A percentile compares a stretch with the other conserved stretches of the same genome.
Conservation (phyloP, 1,139 yeast species). For the Sugiyamaella sp. region DNA sequence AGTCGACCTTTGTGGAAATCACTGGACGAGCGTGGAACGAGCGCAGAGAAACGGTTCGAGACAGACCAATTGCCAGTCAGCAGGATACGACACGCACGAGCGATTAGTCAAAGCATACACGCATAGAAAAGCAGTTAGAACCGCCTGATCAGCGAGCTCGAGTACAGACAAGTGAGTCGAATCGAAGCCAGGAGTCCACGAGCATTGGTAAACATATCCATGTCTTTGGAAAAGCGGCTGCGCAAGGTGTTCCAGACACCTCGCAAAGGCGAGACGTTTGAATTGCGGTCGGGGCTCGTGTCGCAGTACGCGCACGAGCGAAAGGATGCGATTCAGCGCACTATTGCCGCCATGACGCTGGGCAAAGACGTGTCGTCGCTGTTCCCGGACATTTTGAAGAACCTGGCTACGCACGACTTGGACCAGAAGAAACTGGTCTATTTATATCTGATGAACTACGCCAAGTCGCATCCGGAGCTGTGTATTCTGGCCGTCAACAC, state of each 20-base stretch:
- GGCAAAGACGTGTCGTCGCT: conserved; percentile 97
- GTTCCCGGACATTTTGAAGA: conserved; percentile 94
- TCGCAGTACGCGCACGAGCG: conserved; percentile 93
- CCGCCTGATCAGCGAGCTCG: no score
- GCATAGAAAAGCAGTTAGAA: no score
- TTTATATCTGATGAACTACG: conserved; percentile 93
- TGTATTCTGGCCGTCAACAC: conserved; percentile 97
- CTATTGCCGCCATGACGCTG: conserved; percentile 97
- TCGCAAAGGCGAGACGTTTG: conserved; percentile 79
- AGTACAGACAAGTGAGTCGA: background rate
- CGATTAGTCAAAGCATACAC: no score
- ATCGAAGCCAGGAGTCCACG: background rate
- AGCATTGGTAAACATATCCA: background rate
- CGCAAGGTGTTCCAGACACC: conserved; percentile 61
- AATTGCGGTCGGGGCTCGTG: conserved; percentile 84
- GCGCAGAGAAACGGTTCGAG: no score
- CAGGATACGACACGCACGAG: no score
- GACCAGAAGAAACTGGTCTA: conserved; percentile 97
- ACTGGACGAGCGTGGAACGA: no score
- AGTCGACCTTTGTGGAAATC: background rate
- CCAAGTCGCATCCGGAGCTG: conserved; percentile 93
- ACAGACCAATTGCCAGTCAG: background rate
- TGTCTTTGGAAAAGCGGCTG: conserved; percentile 50
- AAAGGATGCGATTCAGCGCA: conserved; percentile 95
- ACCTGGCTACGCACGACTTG: conserved; percentile 94